Evolutionary conservation across 2,329 filamentous ascomycete species (phyloP).

Genomic region (Penicillium sp.): DNA sequence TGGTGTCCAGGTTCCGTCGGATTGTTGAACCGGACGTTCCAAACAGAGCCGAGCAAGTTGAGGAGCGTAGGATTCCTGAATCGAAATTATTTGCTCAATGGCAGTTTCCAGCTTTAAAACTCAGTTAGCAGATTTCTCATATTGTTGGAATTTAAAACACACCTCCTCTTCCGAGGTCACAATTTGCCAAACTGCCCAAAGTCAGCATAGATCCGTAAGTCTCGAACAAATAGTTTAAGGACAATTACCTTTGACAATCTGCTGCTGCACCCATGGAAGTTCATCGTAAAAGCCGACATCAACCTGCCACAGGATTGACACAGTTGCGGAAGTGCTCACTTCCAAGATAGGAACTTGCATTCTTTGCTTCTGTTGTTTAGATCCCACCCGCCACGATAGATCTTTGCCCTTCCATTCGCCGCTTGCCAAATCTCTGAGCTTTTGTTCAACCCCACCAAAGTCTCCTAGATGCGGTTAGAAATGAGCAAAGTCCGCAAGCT

Average conservation of each 20-base stretch:
- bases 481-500: no score
- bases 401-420: constrained; percentile 20
- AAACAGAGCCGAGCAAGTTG: constrained; percentile 7
- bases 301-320: constrained; percentile 27
- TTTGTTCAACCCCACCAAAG: constrained; percentile 12
- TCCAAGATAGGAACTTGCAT: constrained; percentile 15
- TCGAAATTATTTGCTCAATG: constrained; percentile 11
- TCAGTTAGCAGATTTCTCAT: not conserved
- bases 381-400: constrained; percentile 6
- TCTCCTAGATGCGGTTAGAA: not conserved
- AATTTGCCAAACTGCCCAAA: constrained; percentile 13
- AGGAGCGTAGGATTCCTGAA: constrained; percentile 8
- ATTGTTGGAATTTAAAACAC: not conserved
- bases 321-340: constrained; percentile 8
- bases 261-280: constrained; percentile 13
- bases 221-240: not conserved
- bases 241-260: constrained; percentile 21
- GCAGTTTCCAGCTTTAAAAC: constrained; percentile 5
- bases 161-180: constrained; percentile 7
- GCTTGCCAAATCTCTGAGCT: constrained; percentile 21
- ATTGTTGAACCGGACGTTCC: constrained; percentile 10
- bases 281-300: constrained; percentile 22
- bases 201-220: not conserved
- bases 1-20: constrained; percentile 17
- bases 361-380: constrained; percentile 2